Evolutionary conservation across 169 alveolate genomes (phyloP).

Genomic region (Plasmodium coatneyi): DNA sequence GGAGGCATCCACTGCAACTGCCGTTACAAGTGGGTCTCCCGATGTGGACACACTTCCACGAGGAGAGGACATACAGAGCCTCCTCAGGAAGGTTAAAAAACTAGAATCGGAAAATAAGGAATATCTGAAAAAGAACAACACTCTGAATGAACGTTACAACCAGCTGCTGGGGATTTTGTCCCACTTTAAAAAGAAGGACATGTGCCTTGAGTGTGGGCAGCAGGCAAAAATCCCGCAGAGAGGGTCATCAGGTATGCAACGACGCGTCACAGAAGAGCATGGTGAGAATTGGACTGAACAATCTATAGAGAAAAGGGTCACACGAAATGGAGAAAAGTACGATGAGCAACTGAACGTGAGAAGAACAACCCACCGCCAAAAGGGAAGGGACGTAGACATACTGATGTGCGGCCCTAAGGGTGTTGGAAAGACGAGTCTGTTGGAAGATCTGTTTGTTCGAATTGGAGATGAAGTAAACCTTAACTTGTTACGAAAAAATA

Average conservation of each 20-base stretch:
- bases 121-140: not conserved
- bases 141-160: conserved; percentile 23
- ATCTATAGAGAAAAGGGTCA: not conserved
- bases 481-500: conserved; percentile 46
- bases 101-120: conserved; percentile 43
- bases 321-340: not conserved
- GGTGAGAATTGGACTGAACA: not conserved
- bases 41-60: not conserved
- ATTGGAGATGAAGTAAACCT: conserved; percentile 64
- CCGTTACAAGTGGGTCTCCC: not conserved
- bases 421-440: conserved; percentile 75
- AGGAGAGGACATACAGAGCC: not conserved
- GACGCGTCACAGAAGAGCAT: not conserved
- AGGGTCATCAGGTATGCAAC: not conserved
- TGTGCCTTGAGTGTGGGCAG: not conserved
- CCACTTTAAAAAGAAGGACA: not conserved
- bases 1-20: not conserved
- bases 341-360: not conserved
- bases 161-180: conserved; percentile 11
- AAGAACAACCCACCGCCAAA: not conserved
- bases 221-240: not conserved
- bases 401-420: conserved; percentile 75
- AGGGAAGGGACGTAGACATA: conserved; percentile 47
- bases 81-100: conserved; percentile 18
- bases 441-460: conserved; percentile 67